These are phyloP conservation scores for Beauveria caledonica DNA, from an alignment of 2,329 filamentous ascomycete genomes.

Conservation along the genomic window DNA sequence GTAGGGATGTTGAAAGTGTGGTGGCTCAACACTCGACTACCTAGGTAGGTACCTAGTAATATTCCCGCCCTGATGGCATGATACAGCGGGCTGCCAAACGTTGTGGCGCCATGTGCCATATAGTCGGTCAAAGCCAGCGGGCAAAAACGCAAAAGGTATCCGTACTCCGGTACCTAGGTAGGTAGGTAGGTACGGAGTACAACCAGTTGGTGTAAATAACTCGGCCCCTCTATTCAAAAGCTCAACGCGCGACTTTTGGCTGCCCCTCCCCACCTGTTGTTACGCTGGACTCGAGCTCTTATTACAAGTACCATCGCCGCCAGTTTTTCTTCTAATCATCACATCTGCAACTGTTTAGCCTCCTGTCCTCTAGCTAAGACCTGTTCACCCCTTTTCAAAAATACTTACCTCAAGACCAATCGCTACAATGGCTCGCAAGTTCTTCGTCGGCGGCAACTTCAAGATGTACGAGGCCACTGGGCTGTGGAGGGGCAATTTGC, in stretches of 20 bases:
- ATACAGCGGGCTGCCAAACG: no score
- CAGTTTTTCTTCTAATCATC: not conserved
- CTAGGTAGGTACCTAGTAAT: no score
- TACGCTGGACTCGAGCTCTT: not conserved
- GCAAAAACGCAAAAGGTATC: no score
- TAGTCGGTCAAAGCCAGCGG: no score
- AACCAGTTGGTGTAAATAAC: no score
- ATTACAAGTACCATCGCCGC: not conserved
- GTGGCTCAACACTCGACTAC: no score
- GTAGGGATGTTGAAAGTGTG: no score
- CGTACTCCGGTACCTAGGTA: no score
- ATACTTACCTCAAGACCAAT: slow-evolving; percentile 14
- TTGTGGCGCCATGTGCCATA: no score
- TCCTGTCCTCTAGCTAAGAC: not conserved
- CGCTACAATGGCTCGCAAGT: slow-evolving; percentile 81
- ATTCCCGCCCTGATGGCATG: no score
- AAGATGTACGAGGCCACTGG: slow-evolving; percentile 67
- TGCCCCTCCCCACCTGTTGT: slow-evolving; percentile 2
- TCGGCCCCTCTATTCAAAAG: not conserved
- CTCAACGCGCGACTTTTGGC: slow-evolving; percentile 10
- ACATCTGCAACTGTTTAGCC: not conserved
- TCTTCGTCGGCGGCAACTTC: slow-evolving; percentile 98
- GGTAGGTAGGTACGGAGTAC: no score
- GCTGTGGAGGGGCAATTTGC: slow-evolving; percentile 4
- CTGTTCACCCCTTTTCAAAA: not conserved